These are phyloP conservation scores for Saccharomycopsis selenospora DNA, from an alignment of 805 yeast species.

Conservation along the genomic window DNA sequence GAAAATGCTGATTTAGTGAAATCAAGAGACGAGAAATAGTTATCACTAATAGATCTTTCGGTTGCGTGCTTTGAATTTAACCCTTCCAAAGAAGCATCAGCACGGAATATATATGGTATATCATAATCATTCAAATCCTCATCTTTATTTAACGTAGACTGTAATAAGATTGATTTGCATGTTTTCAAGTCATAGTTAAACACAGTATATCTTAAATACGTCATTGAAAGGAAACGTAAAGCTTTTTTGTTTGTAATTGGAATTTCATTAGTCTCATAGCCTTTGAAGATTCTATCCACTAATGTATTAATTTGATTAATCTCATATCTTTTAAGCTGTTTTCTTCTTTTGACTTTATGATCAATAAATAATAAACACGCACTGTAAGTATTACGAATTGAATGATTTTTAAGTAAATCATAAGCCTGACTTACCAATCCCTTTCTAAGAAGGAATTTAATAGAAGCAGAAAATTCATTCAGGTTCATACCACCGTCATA, in stretches of 20 bases:
- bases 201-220: slow-evolving; percentile 13
- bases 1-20: slow-evolving; percentile 4
- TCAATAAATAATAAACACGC: neutral
- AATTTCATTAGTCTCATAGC: slow-evolving; percentile 5
- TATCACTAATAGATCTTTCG: neutral
- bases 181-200: neutral
- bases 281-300: slow-evolving; percentile 8
- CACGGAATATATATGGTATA: neutral
- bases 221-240: slow-evolving; percentile 15
- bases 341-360: neutral
- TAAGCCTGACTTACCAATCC: slow-evolving; percentile 8
- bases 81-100: neutral
- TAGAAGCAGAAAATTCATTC: slow-evolving; percentile 9
- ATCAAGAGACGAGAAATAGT: neutral
- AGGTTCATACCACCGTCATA: slow-evolving; percentile 5
- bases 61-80: neutral
- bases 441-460: slow-evolving; percentile 5
- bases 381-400: neutral
- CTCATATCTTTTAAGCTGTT: neutral
- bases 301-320: neutral
- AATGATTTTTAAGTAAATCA: neutral
- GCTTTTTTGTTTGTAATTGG: slow-evolving; percentile 1
- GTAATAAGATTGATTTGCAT: neutral
- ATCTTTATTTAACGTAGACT: neutral
- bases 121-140: neutral